phyloP scores from a whole-genome alignment of 306 rosid species.

The Fragaria ananassa region DNA sequence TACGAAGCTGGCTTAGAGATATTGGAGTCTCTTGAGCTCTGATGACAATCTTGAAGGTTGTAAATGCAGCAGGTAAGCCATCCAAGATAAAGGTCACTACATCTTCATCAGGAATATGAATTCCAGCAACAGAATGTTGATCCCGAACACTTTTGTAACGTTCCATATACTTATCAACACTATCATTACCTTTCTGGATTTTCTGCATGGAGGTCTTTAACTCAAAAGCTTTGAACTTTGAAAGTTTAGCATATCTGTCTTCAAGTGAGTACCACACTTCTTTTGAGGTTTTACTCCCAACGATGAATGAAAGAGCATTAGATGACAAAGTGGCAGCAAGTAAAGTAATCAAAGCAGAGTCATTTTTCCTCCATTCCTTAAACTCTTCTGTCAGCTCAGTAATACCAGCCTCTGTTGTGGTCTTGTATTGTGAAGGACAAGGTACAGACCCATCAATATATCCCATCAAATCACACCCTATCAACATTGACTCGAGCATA shows the following conservation, averaged over 20 bases:
- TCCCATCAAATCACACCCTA: no score
- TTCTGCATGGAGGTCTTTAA: not conserved
- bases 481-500: no score
- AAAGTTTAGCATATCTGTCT: not conserved
- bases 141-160: not conserved
- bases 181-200: not conserved
- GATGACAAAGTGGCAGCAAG: not conserved
- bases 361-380: not conserved
- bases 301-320: not conserved
- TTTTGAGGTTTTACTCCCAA: not conserved
- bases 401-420: no score
- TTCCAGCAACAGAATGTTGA: not conserved
- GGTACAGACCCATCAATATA: no score
- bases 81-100: no score
- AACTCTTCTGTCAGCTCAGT: no score
- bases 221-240: not conserved
- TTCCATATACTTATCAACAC: not conserved
- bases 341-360: not conserved
- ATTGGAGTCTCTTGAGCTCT: no score
- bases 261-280: not conserved
- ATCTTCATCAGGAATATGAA: not conserved
- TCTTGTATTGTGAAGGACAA: no score
- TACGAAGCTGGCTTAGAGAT: no score
- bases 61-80: no score
- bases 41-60: no score